Percentiles rank a stretch among this genome's conserved stretches.
Conservation (phyloP, 768 basidiomycete genomes). For the Suillus clintonianus region DNA sequence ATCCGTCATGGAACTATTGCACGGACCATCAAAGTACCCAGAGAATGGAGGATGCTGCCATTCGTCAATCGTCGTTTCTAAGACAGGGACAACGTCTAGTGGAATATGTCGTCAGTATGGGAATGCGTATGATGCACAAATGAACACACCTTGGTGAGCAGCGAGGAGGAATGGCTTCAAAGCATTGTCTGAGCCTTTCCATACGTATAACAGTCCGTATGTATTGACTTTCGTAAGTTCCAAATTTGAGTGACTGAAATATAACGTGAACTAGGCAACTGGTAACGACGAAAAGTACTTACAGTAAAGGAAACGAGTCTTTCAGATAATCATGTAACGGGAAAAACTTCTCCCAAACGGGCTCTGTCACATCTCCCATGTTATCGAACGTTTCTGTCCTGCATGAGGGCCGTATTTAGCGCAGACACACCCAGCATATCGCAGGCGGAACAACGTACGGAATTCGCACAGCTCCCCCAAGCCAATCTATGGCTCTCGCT, state of each 20-base stretch:
- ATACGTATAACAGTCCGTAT: conserved; percentile 73
- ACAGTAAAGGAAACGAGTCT: conserved; percentile 64
- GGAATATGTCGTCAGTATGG: neutral
- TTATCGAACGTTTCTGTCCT: conserved; percentile 56
- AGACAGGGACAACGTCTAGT: conserved; percentile 64
- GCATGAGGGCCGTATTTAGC: conserved; percentile 2
- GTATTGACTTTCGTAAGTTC: conserved; percentile 59
- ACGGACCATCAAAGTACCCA: conserved; percentile 52
- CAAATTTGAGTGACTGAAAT: conserved; percentile 48
- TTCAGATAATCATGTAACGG: conserved; percentile 58
- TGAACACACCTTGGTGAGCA: conserved; percentile 58
- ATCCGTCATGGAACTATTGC: neutral
- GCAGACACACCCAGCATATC: neutral
- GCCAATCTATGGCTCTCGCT: conserved; percentile 35
- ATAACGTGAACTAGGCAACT: conserved; percentile 22
- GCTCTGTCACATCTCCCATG: conserved; percentile 48
- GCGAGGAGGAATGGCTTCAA: conserved; percentile 65
- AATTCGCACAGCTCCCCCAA: conserved; percentile 41
- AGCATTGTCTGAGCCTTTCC: conserved; percentile 61
- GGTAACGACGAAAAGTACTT: conserved; percentile 44
- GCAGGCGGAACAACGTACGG: conserved; percentile 32
- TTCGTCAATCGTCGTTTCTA: conserved; percentile 47
- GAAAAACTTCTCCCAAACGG: conserved; percentile 57
- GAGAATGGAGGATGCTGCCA: conserved; percentile 64
- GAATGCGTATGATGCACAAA: neutral